Evolutionary conservation across 495 filamentous ascomycete species (phyloP), one percentile per base, ranked within the genome.

Genomic region (Aspergillus panamensis): DNA sequence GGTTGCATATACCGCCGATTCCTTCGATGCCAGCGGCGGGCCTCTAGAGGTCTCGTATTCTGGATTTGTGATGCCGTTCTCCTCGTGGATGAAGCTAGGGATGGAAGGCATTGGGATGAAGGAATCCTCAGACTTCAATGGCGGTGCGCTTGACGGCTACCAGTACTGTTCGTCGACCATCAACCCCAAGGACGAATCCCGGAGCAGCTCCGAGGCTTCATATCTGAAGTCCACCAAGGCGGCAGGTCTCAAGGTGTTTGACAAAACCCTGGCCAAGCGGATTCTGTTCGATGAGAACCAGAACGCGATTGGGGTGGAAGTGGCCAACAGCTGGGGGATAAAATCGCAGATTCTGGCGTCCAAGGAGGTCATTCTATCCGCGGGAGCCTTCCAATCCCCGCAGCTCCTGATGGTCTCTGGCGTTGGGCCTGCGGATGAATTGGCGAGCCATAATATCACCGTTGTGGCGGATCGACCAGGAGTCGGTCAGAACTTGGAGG

Each of bases 331-430:
- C 12, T 43, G 39, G n/a, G 55, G 44, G 1, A 19, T 33, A 5
- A 43, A 47, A 8, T 80, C 31, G 2, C 17, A 40, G 2, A 30
- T 77, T 57, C 69, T 51, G 0, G 80, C 82, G 0, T 66, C 45
- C 0, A 75, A 73, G 48, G 82, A 84, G 58, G 77, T 86, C 45
- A 81, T 85, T 32, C 16, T 86, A 0, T 80, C 81, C 4, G 80
- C 81, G 3, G 83, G 83, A 8, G 73, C 59, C 8, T 74, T 83
- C 50, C 70, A 77, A 6, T 74, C 73, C 16, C 80, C 82, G 1
- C 79, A 82, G 56, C 55, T 84, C 8, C 63, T 84, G 14, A 77
- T 82, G 65, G 67, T 81, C n/a, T 82, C 79, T 14, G 68, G 68
- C 8, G 65, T 79, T 39, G 82, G 82, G 0, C 78, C 72, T 0